Percentiles rank a stretch among this genome's conserved stretches.
These are phyloP conservation scores for Penicillium hesseltinei DNA, from an alignment of 2,329 filamentous ascomycete genomes.

Conservation along the genomic window DNA sequence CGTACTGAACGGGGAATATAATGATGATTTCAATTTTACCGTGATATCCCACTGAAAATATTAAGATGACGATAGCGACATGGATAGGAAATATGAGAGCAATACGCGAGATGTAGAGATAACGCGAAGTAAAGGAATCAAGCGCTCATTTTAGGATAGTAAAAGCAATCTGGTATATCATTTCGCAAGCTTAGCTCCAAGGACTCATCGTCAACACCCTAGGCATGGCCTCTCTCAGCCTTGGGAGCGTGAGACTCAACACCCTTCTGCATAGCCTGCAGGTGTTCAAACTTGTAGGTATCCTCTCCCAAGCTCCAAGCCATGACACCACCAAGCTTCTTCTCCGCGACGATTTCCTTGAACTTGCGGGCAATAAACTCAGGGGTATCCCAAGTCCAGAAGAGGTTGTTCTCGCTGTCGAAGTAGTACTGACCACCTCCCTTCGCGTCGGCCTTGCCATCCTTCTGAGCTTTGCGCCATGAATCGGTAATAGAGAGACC, in stretches of 20 bases:
- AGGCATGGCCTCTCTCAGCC: not conserved
- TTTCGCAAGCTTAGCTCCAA: not conserved
- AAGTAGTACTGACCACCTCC: conserved; percentile 68
- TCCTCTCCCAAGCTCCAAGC: conserved; percentile 75
- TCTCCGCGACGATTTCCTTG: conserved; percentile 54
- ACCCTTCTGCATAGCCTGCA: conserved; percentile 44
- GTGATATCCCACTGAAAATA: not conserved
- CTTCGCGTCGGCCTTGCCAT: conserved; percentile 57
- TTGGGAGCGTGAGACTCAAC: conserved; percentile 11
- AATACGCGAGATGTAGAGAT: no score
- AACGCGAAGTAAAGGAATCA: not conserved
- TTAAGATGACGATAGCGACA: not conserved
- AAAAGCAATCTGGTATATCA: not conserved
- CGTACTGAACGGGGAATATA: not conserved
- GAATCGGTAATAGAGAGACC: conserved; percentile 55
- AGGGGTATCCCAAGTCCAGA: conserved; percentile 73
- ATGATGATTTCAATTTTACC: not conserved
- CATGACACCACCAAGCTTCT: conserved; percentile 67
- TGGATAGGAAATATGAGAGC: not conserved
- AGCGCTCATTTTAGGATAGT: not conserved
- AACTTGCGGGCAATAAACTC: conserved; percentile 63
- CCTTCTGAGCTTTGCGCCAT: conserved; percentile 54
- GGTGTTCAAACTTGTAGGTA: conserved; percentile 43
- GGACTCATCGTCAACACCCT: not conserved
- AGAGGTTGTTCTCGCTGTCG: conserved; percentile 58